Conservation (phyloP, 371 early-diverging fungal species). For the Syncephalis fuscata region DNA sequence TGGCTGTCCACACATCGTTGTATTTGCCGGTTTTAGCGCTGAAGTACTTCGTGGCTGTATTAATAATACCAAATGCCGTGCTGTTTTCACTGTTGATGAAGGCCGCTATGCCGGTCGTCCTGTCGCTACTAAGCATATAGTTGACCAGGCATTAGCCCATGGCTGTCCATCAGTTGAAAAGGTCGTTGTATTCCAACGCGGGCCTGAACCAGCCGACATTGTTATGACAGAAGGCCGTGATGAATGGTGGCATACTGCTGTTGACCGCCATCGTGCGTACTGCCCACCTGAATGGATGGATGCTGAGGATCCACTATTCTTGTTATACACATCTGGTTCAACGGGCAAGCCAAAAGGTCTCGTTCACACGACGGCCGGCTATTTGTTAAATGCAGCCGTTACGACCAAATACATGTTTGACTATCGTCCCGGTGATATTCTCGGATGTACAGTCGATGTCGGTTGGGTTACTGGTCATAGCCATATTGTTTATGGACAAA, state of each 20-base stretch:
- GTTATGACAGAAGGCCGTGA: slow-evolving; percentile 52
- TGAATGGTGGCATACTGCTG: slow-evolving; percentile 76
- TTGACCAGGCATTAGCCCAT: slow-evolving; percentile 61
- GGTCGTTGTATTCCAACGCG: slow-evolving; percentile 78
- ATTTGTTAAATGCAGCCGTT: slow-evolving; percentile 73
- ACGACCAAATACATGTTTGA: slow-evolving; percentile 89
- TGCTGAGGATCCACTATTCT: slow-evolving; percentile 92
- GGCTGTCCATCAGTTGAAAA: slow-evolving; percentile 54
- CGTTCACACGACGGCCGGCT: slow-evolving; percentile 87
- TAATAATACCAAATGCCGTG: slow-evolving; percentile 50
- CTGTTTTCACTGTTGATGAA: slow-evolving; percentile 73
- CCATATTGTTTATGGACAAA: slow-evolving; percentile 91
- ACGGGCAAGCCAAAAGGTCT: slow-evolving; percentile 94
- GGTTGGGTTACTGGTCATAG: slow-evolving; percentile 83
- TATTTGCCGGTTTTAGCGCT: slow-evolving; percentile 87
- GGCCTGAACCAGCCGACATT: slow-evolving; percentile 54
- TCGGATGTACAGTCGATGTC: slow-evolving; percentile 69
- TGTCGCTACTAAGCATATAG: slow-evolving; percentile 78
- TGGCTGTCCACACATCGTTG: slow-evolving; percentile 78
- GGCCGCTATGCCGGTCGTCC: slow-evolving; percentile 80
- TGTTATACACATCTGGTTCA: slow-evolving; percentile 91
- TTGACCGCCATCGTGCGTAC: slow-evolving; percentile 52
- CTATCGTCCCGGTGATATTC: slow-evolving; percentile 64
- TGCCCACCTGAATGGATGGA: slow-evolving; percentile 65
- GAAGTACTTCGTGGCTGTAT: slow-evolving; percentile 76